These are phyloP conservation scores for Suhomyces bokatorum DNA, from an alignment of 1,139 yeast genomes.

Conservation along the genomic window DNA sequence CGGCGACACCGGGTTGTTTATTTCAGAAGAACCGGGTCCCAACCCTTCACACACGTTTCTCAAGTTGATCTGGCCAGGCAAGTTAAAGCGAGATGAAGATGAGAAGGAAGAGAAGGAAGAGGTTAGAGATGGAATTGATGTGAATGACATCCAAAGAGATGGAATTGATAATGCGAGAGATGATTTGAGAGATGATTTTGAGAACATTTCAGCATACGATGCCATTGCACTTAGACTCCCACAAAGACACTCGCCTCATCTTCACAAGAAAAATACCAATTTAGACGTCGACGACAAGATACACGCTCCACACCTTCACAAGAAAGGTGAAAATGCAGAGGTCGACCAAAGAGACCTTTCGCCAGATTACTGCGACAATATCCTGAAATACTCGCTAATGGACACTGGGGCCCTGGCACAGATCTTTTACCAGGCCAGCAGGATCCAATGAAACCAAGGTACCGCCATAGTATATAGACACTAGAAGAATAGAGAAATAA, in stretches of 20 bases:
- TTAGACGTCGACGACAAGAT: neutral
- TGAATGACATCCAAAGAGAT: too few species aligned
- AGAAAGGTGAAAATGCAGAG: too few species aligned
- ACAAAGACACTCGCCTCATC: too few species aligned
- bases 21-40: neutral
- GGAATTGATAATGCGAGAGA: too few species aligned
- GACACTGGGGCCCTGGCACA: conserved; percentile 19
- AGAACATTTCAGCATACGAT: too few species aligned
- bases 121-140: too few species aligned
- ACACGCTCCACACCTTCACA: neutral
- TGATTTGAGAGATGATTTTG: too few species aligned
- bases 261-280: too few species aligned
- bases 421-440: conserved; percentile 13
- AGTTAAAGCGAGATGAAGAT: neutral
- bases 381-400: conserved; percentile 14
- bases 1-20: conserved; percentile 8
- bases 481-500: too few species aligned
- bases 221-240: too few species aligned
- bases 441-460: neutral
- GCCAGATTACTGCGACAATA: neutral
- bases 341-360: neutral
- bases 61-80: neutral
- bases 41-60: neutral
- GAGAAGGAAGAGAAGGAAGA: neutral
- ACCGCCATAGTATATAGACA: too few species aligned